A percentile compares a stretch with the other conserved stretches of the same genome.
These are phyloP conservation scores for Leccinellum luteum DNA, from an alignment of 768 basidiomycete genomes.

Conservation along the genomic window DNA sequence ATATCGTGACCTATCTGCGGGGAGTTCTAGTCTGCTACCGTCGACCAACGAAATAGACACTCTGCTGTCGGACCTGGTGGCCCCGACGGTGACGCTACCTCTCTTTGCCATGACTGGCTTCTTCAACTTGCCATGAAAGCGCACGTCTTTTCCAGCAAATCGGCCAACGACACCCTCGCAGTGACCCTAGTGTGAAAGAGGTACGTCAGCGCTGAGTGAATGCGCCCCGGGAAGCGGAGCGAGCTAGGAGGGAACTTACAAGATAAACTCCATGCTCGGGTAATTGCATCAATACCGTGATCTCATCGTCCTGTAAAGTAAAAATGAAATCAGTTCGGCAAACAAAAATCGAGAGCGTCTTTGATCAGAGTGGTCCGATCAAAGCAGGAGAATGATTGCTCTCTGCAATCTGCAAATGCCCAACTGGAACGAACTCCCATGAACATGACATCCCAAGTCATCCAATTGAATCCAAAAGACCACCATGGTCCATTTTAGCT, in stretches of 20 bases:
- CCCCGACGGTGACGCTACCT: slow-evolving; percentile 17
- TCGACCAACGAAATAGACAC: slow-evolving; percentile 20
- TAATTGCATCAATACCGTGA: slow-evolving; percentile 73
- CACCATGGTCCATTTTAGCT: neutral
- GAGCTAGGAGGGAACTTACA: slow-evolving; percentile 41
- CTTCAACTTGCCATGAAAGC: slow-evolving; percentile 73
- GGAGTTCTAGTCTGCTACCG: neutral
- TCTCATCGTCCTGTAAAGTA: slow-evolving; percentile 64
- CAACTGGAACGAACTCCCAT: too few species aligned
- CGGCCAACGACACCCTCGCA: slow-evolving; percentile 86
- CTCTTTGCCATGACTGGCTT: slow-evolving; percentile 77
- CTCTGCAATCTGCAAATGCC: too few species aligned
- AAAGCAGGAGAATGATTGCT: neutral
- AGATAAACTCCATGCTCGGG: slow-evolving; percentile 56
- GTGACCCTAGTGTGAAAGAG: slow-evolving; percentile 52
- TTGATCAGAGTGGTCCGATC: neutral
- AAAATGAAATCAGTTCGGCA: neutral
- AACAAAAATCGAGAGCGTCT: neutral
- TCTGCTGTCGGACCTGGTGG: slow-evolving; percentile 7
- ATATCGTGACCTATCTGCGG: slow-evolving; percentile 5
- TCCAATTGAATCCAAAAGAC: neutral
- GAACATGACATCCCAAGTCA: neutral
- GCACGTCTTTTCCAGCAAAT: slow-evolving; percentile 62
- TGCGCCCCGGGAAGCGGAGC: neutral
- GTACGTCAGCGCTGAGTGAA: neutral